Evolutionary conservation across 805 yeast species (phyloP), one percentile per base, ranked within the genome.

Genomic region (Ogataea parapolymorpha): DNA sequence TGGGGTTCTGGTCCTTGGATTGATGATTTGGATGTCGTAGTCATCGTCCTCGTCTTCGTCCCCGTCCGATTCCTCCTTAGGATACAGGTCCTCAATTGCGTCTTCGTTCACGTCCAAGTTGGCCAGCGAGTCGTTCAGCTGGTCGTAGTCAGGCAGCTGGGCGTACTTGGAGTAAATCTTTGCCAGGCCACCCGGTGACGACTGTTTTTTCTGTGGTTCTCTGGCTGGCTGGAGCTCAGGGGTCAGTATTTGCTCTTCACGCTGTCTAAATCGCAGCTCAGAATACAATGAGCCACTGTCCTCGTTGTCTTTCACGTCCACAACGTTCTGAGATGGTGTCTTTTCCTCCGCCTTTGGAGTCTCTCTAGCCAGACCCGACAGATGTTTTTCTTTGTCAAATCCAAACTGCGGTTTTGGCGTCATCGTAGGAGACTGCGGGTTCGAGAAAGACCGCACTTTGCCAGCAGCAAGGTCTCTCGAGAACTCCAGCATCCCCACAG

Each of bases 351-450:
- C 30, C 20, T 14, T 36, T 14, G 29, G 26, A 7, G 17, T 37
- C 27, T 15, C 31, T 20, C 18, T 25, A 24, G 35, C 39, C 13
- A 37, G 38, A 16, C 38, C 44, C 16, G 45, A 42, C 20, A 38
- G 36, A 3, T 45, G 18, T 26, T 26, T 37, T 28, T 46, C 52
- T n/a, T 42, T 31, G 6, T 41, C 44, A 15, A 45, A 37, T 9
- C 40, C 39, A 5, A 25, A 45, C 46, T 45, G 59, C 8, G 65
- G 61, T 16, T 56, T 59, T n/a, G 70, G 68, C 14, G 62, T 42
- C 47, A 66, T 65, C 26, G 63, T 58, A 33, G 70, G 70, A 8
- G 68, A 58, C 16, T 56, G 43, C 10, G 72, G 68, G 6, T 66
- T 62, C 18, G 64, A 60, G 23, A 53, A 50, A 10, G 50, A 42